Base-by-base conservation (phyloP, 2,329 filamentous ascomycete genomes). In the Colletotrichum gigasporum region DNA sequence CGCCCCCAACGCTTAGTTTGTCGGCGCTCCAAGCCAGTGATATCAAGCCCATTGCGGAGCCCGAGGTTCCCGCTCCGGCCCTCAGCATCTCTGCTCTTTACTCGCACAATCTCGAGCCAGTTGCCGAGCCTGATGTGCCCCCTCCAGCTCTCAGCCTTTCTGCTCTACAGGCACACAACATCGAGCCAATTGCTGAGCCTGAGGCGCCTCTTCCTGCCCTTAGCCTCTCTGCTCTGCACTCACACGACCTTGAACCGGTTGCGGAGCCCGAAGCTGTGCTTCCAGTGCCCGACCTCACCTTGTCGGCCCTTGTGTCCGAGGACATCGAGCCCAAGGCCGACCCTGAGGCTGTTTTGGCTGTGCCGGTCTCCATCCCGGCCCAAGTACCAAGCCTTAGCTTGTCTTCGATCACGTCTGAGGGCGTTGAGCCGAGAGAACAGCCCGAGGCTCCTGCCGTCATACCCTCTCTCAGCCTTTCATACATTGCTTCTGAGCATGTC, bases 401-500 rank as follows among this genome's bases (percentile, higher is more conserved):
- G 59, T 78, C 72, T 28, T 68, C 71, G 8, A 75, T 79, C 37
- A 42, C 69, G 14, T 71, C 74, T 5, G 71, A 75, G 57, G 52
- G 61, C 9, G 72, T 77, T 22, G 76, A 79, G 62, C 76, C 75
- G 5, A 63, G 60, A 34, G 74, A 73, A 57, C 73, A 75, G 47
- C 71, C 71, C 16, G 71, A 32, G 62, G 57, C 66, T 26, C 48
- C 71, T 7, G 64, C 69, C 8, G 68, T 71, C 7, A 35, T 48
- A 12, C 56, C 48, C 18, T 30, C 26, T 18, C 68, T 82, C 45
- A 73, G 71, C 9, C 71, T 78, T 37, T 79, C 72, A 26, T 55
- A 65, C 44, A 74, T 78, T 42, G 60, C 63, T 3, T 63, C 69
- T 9, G 75, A 81, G 63, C 69, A 80, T 32, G 71, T 83, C 37